Base-by-base conservation (phyloP, 495 filamentous ascomycete genomes). In the Penicillium argentinense region DNA sequence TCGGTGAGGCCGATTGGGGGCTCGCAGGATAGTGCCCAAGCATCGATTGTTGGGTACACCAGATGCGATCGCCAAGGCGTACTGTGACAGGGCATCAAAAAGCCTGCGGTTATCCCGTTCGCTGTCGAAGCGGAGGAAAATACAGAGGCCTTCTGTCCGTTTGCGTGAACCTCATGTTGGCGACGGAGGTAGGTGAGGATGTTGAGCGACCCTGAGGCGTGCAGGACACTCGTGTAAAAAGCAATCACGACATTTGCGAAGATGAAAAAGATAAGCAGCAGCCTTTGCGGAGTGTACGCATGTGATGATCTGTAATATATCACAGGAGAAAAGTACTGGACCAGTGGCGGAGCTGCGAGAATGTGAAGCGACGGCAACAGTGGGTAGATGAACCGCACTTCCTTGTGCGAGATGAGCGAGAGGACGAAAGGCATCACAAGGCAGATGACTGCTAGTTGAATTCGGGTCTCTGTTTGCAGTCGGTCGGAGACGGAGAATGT, bases 41-140 rank as follows among this genome's bases (percentile, higher is more conserved):
- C 89, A 44, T 83, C 68, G 21, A 96, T 83, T 33, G 70, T 67
- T 1, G 88, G 79, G 56, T 89, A 78, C 28, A 91, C 74, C 24
- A 97, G 77, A 59, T 91, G 89, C 5, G 85, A 88, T 46, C 89
- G 86, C 95, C 93, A 98, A n/a, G 93, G 92, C 7, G 91, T 97
- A 53, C 86, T 87, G 73, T 98, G 95, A 68, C 93, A 98, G 12
- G 95, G 93, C 77, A 93, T 96, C n/a, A 98, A 77, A 68, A 97
- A 97, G 3, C 85, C 88, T 5, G 82, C 85, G 27, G 88, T 89
- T 22, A 85, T 82, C 23, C 60, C 62, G 1, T 49, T 14, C 6
- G 38, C 21, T 0, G 40, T 5, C 5, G 24, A 17, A 34, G 5
- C 17, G 16, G 40, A 14, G 8, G 18, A 34, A 12, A 28, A 41